Base-by-base conservation (phyloP, 2,329 filamentous ascomycete species). In the Colletotrichum viniferum region DNA sequence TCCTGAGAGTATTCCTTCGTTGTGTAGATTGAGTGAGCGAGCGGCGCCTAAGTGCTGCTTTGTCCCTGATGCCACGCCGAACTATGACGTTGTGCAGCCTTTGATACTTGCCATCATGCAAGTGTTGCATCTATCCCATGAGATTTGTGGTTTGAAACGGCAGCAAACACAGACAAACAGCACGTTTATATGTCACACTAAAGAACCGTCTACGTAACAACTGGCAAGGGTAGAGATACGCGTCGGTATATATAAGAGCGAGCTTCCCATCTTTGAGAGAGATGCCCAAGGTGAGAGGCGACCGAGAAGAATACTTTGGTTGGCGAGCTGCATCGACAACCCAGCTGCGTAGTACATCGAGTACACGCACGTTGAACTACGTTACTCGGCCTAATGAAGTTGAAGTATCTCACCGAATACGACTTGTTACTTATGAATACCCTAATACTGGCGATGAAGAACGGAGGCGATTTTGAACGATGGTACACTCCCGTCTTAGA, bases 121-220 rank as follows among this genome's bases (percentile, higher is more conserved):
- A 9, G 7, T 2, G 1, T 8, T 3, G 2, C 16, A 18, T 32
- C 2, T 1, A 32, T 2, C 1, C 30, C 30, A 1, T 32, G 4
- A 1, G 30, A 18, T 18, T 43, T 18, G 14, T 8, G 16, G 16
- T 12, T 5, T 48, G 43, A 21, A 21, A 48, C 18, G n/a, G 18
- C 9, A 48, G 43, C 3, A 12, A 48, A 48, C 9, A 16, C 43
- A 48, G 43, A 48, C 10, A n/a, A 48, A 13, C 43, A 21, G 43
- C 43, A 48, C 10, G 10, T 48, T 48, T 21, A 48, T 48, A 48
- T 7, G n/a, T 48, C 43, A 48, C n/a, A 5, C 18, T 3, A 48
- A 9, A 38, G 14, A 38, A 16, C 36, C 36, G 7, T 2, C 36
- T 7, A 9, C 18, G 16, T 38, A 18, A 7, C 36, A 38, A 8